Base-by-base conservation (phyloP, 225 moss, liverwort and hornwort genomes). In the Polytrichum commune region DNA sequence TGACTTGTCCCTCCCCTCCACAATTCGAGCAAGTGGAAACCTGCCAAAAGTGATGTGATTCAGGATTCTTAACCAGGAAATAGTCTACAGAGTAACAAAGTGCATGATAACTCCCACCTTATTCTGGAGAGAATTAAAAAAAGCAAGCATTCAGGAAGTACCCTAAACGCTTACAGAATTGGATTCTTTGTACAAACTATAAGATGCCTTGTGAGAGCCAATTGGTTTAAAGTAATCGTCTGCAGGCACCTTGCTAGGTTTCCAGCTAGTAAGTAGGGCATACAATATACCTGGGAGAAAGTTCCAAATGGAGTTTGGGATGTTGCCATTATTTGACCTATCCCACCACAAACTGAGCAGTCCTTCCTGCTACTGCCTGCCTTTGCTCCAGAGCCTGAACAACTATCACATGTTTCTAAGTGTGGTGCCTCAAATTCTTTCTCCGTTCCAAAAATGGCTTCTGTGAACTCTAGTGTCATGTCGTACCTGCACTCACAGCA, bases 1-100 rank as follows among this genome's bases (percentile, higher is more conserved):
- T 93, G 16, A 98, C 98, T 69, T 98, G 86, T 35, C 98, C 98
- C 64, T 98, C 98, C 69, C 98, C 98, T 53, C 86, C 91, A 75
- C 98, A 98, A 68, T 86, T 89, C 27, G 83, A 84, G 82, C 98
- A 98, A 74, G 95, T 85, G 68, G 98, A 93, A 64, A 93, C 95
- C 97, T 98, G 76, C 80, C 77, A 78, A 29, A 27, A 60, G 9
- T 10, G 8, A 33, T 62, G 30, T 22, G 8, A 61, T 61, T 61
- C 23, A 61, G 4, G 60, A 23, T 46, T 16, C 46, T 46, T 46
- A 4, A 46, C 46, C 35, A 8, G 32, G 1, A 32, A 32, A 32
- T 7, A 7, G 1, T 7, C 7, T 32, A 32, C 6, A 6, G 32
- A 32, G 32, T 32, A 32, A 32, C 35, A 35, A 2, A 2, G 35